phyloP scores from a whole-genome alignment of 148 eudicot genomes.

The Selenicereus undatus region DNA sequence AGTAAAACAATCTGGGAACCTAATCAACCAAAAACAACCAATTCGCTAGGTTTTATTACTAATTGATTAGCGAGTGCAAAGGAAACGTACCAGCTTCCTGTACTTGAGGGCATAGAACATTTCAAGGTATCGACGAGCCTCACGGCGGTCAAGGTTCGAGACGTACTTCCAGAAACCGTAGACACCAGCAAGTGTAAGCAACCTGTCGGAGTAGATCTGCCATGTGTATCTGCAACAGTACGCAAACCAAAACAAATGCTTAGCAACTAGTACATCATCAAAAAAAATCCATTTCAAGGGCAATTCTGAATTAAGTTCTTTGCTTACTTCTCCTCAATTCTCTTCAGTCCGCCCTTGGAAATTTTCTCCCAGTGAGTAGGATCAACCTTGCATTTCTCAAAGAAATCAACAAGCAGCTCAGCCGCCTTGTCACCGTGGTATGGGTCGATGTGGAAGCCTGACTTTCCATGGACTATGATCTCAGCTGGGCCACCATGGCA shows the following conservation, averaged over 20 bases:
- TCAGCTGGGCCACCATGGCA: conserved; percentile 97
- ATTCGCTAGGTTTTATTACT: background rate
- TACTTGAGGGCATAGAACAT: conserved; percentile 96
- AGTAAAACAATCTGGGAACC: background rate
- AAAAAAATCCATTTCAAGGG: background rate
- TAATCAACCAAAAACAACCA: background rate
- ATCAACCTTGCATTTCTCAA: conserved; percentile 58
- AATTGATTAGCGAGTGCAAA: background rate
- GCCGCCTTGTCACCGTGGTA: conserved; percentile 90
- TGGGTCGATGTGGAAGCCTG: conserved; percentile 95
- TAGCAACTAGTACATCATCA: background rate
- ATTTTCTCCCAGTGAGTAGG: conserved; percentile 81
- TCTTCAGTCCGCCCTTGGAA: conserved; percentile 70
- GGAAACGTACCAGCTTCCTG: conserved; percentile 63
- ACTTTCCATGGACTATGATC: conserved; percentile 87
- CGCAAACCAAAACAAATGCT: background rate
- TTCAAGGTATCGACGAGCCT: conserved; percentile 88
- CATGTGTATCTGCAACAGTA: conserved; percentile 68
- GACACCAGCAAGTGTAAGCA: conserved; percentile 88
- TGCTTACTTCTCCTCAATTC: conserved; percentile 86
- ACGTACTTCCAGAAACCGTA: conserved; percentile 99
- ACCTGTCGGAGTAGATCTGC: conserved; percentile 88
- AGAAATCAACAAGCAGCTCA: conserved; percentile 76
- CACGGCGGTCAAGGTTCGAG: conserved; percentile 83
- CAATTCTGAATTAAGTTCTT: background rate